A percentile compares a stretch with the other conserved stretches of the same genome.
Evolutionary conservation across 257 asterid species (phyloP).

Genomic region (Solanum pinnatisectum): DNA sequence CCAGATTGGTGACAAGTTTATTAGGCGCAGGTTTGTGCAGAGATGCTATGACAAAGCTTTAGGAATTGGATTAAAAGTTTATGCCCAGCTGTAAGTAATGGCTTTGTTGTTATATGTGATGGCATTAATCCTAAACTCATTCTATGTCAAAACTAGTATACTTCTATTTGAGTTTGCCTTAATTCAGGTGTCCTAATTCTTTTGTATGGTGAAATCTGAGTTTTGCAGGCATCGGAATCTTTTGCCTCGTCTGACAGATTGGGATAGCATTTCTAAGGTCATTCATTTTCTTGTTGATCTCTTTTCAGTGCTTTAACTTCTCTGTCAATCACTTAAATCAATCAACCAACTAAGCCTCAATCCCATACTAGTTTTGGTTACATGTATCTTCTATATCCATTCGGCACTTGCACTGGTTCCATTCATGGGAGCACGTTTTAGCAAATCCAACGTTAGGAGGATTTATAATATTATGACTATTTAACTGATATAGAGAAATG

Average conservation of each 20-base stretch:
- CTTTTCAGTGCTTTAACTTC: background rate
- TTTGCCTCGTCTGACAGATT: conserved; percentile 67
- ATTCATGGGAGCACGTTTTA: background rate
- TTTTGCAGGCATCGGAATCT: conserved; percentile 56
- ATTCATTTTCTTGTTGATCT: background rate
- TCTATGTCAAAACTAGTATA: background rate
- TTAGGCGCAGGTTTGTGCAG: conserved; percentile 62
- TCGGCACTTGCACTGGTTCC: background rate
- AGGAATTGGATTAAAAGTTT: conserved; percentile 64
- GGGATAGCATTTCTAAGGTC: conserved; percentile 85
- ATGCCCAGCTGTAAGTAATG: conserved; percentile 54
- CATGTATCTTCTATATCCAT: background rate
- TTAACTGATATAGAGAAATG: background rate
- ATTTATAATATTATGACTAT: background rate
- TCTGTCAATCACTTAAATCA: background rate
- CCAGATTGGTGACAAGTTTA: conserved; percentile 86
- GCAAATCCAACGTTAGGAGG: background rate
- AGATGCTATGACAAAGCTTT: conserved; percentile 62
- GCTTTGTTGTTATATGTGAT: background rate
- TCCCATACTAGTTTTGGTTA: background rate
- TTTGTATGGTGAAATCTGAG: conserved; percentile 2
- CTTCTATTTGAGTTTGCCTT: background rate
- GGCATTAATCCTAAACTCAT: background rate
- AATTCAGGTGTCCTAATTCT: background rate
- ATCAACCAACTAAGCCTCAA: background rate